A percentile compares a stretch with the other conserved stretches of the same genome.
phyloP scores from a whole-genome alignment of 164 flowering plant genomes.

The Nymphaea thermarum region DNA sequence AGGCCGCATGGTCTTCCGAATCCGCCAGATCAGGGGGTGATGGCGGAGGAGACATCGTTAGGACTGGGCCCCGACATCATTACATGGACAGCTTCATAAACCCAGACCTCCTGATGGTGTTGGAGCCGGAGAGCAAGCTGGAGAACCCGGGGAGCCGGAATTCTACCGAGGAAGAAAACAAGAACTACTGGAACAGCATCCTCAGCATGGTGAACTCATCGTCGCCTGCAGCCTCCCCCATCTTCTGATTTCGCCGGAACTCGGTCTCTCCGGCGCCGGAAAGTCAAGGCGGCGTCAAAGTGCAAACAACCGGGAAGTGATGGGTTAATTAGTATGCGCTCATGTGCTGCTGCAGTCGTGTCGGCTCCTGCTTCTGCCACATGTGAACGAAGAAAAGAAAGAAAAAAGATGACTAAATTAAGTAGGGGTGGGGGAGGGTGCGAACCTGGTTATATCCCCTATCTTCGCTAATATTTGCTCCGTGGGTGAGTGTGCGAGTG shows the following conservation, averaged over 20 bases:
- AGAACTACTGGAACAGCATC: conserved; percentile 79
- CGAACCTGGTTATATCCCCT: no score
- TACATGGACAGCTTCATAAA: conserved; percentile 1
- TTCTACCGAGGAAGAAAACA: conserved; percentile 40
- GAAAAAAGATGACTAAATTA: no score
- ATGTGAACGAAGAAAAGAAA: no score
- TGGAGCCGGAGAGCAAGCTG: conserved; percentile 1
- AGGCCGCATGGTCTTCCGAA: not conserved
- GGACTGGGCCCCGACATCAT: not conserved
- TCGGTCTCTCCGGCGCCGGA: not conserved
- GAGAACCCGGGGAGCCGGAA: conserved; percentile 5
- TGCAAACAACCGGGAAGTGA: no score
- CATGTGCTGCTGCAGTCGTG: no score
- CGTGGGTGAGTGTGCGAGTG: no score
- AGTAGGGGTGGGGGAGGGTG: no score
- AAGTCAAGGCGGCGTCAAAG: no score
- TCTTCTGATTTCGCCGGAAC: conserved; percentile 27
- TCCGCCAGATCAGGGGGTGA: not conserved
- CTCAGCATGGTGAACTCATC: conserved; percentile 61
- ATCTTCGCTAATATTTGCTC: no score
- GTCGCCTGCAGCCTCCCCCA: conserved; percentile 48
- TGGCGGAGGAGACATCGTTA: not conserved
- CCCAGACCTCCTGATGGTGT: not conserved
- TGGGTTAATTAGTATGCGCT: no score
- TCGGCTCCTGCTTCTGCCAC: no score